Evolutionary conservation across 257 asterid genomes (phyloP), one percentile per base, ranked within the genome.

Genomic region (Nyctanthes arbortristis): DNA sequence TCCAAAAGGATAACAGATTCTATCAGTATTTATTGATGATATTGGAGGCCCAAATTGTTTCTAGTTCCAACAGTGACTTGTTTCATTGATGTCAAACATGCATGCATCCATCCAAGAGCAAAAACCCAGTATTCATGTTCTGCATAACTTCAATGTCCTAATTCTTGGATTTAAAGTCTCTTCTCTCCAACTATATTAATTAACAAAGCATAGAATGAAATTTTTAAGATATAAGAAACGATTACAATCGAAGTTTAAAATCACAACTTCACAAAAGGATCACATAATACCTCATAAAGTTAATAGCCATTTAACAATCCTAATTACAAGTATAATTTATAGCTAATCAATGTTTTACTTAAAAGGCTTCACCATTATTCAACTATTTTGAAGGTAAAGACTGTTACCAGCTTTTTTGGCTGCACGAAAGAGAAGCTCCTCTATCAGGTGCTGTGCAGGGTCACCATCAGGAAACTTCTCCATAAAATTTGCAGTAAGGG

Each of bases 391-490:
- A 33, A 36, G 55, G 63, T 20, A 36, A 75, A 40, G 72, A 40
- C 3, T 28, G 36, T 78, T 80, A 93, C 98, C 98, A 76, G 98
- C 97, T 87, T 93, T 93, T 84, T 85, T 90, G 70, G 98, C 98
- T 59, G 98, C 97, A 77, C 98, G 97, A 73, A 78, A 75, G 7
- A 93, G 86, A 76, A 90, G 96, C 84, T 90, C 98, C 87, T 90
- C 97, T 64, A 93, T 88, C 30, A 90, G 85, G 82, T 93, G 95
- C 77, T 93, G 97, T 61, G 98, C 98, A 57, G 98, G 98, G 75
- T 93, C 98, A 47, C 98, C 98, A 73, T 93, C 98, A 31, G 97
- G 96, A 83, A 81, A 88, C 84, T 85, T 90, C 87, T 90, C 96
- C 93, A 93, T 80, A 80, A 93, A 93, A 76, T 84, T 90, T 74